Conservation (phyloP, 306 rosid species). For the Ammopiptanthus mongolicus region DNA sequence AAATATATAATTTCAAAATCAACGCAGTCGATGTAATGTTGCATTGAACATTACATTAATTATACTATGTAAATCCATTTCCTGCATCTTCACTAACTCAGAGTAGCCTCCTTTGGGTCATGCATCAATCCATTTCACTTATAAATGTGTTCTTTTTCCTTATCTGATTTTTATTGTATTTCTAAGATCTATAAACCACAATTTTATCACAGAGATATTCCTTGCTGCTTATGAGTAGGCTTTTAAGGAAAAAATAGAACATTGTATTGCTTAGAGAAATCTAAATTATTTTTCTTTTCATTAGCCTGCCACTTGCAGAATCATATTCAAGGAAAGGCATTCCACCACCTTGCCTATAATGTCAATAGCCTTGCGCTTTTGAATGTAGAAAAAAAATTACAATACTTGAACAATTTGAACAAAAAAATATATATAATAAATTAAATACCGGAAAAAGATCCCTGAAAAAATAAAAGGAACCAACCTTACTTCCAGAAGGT, state of each 20-base stretch:
- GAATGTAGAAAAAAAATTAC: not conserved
- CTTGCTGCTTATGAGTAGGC: not conserved
- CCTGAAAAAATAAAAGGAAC: conserved; percentile 16
- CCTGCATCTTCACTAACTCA: not conserved
- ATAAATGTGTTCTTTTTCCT: not conserved
- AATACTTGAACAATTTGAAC: not conserved
- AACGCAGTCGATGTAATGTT: not conserved
- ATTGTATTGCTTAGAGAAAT: not conserved
- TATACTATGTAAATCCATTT: not conserved
- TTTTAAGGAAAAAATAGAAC: not conserved
- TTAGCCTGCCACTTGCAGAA: not conserved
- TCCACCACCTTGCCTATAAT: conserved; percentile 2
- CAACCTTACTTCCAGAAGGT: conserved; percentile 98
- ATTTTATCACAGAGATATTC: not conserved
- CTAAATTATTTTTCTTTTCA: not conserved
- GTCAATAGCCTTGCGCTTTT: not conserved
- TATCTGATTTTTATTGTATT: not conserved
- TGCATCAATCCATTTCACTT: not conserved
- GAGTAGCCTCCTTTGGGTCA: not conserved
- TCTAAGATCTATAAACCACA: not conserved
- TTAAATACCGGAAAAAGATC: conserved; percentile 7
- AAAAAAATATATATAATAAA: not conserved
- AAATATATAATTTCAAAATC: conserved; percentile 11
- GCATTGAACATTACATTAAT: not conserved
- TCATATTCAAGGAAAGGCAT: not conserved